These are phyloP conservation scores for Guadua angustifolia DNA, from an alignment of 176 grass and related monocot species.

Conservation along the genomic window DNA sequence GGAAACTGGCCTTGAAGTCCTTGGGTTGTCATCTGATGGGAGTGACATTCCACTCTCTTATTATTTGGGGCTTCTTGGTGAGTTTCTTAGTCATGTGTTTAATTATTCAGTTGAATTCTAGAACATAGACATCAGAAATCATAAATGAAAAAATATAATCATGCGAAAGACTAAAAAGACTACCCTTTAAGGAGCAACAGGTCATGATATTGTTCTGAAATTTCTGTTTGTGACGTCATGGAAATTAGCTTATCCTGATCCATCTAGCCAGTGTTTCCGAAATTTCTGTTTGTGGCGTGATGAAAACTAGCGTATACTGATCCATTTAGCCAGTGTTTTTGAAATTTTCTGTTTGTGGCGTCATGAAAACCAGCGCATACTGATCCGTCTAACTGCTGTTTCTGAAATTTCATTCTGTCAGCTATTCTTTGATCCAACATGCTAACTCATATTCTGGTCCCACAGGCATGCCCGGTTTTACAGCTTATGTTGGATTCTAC, in stretches of 20 bases:
- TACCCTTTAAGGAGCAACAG: neutral
- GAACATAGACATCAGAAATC: neutral
- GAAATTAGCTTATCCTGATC: neutral
- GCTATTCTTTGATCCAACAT: no score
- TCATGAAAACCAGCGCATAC: no score
- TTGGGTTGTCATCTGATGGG: no score
- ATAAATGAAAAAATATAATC: neutral
- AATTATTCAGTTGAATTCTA: neutral
- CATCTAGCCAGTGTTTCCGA: neutral
- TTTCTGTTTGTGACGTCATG: neutral
- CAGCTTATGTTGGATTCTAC: no score
- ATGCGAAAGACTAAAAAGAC: neutral
- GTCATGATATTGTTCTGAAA: neutral
- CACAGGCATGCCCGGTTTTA: no score
- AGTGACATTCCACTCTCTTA: slow-evolving; percentile 75
- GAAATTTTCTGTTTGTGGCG: slow-evolving; percentile 1
- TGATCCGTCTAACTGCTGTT: no score
- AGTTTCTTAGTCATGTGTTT: slow-evolving; percentile 4
- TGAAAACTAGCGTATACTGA: neutral
- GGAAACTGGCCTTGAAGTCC: no score
- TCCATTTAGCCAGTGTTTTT: neutral
- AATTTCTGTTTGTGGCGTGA: neutral
- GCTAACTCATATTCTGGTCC: no score
- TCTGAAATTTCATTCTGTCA: no score
- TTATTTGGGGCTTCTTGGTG: slow-evolving; percentile 75